Base-by-base conservation (phyloP, 1,284 basidiomycete genomes). In the Stygiomarasmius scandens region DNA sequence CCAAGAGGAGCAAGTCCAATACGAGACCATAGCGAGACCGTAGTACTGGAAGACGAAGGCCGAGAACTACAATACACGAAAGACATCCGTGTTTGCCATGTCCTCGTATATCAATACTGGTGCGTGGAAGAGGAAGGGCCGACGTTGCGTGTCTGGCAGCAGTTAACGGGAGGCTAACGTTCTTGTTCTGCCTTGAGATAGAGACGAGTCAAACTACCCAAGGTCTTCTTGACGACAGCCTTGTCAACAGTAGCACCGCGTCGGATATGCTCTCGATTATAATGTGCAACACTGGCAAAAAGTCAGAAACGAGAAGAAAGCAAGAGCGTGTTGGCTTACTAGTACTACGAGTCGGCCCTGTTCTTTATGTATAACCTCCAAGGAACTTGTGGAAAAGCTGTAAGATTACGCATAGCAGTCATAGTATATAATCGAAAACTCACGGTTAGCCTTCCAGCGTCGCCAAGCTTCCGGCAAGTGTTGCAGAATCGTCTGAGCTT, bases 271-370 rank as follows among this genome's bases (percentile, higher is more conserved):
- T 95, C 95, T 59, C 96, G 93, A 66, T 95, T 95, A 73, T 95
- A 95, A 69, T 96, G 93, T 14, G 93, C 93, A 58, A 96, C 93
- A 9, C 85, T 87, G 55, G 9, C 54, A 52, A 23, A 27, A 47
- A 56, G 19, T 54, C 29, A 6, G 49, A 41, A 34, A 51, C 23
- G 49, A 19, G 52, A 52, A n/a, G n/a, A n/a, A n/a, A n/a, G 54
- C 43, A 56, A 2, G 49, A 25, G 25, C 32, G 29, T 2, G 27
- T 9, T 20, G 3, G 87, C 91, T 61, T 83, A 93, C 74, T 93
- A 97, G 64, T 92, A 93, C 95, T 95, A 99, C 95, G 95, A 98
- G 72, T 99, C 97, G 10, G 95, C 92, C 81, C 99, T 99, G 75
- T 89, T 92, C 84, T 99, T 99, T 84, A 99, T 96, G 76, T 99